Conservation (phyloP, 495 filamentous ascomycete species). For the Aspergillus bridgeri region DNA sequence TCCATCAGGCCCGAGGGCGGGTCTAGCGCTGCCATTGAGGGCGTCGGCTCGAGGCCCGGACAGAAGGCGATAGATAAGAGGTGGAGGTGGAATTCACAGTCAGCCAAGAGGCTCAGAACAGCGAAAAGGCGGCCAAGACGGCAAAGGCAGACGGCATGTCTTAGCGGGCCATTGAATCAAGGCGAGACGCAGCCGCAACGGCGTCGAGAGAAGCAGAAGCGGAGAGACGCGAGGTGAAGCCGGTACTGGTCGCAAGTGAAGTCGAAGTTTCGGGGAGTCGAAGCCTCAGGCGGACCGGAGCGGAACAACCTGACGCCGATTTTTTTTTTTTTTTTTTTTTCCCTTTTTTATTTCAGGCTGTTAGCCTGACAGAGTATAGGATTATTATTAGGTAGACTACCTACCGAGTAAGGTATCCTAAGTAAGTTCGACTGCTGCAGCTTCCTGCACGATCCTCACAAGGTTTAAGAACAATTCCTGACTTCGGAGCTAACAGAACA, state of each 20-base stretch:
- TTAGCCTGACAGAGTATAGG: no score
- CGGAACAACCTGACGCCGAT: conserved; percentile 21
- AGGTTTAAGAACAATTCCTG: no score
- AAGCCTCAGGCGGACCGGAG: conserved; percentile 15
- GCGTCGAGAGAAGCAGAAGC: conserved; percentile 5
- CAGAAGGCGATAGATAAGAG: conserved; percentile 6
- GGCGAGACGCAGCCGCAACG: conserved; percentile 7
- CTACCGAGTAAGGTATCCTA: no score
- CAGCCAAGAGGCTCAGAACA: not conserved
- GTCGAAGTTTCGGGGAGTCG: conserved; percentile 10
- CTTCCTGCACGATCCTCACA: no score
- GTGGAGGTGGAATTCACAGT: not conserved
- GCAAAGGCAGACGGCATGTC: conserved; percentile 19
- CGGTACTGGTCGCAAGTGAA: conserved; percentile 8
- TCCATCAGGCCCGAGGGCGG: conserved; percentile 46
- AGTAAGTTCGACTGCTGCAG: no score
- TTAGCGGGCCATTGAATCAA: conserved; percentile 15
- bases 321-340: no score
- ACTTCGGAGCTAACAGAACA: no score
- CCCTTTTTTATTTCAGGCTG: no score
- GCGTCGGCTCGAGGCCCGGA: conserved; percentile 4
- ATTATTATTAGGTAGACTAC: no score
- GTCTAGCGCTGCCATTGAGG: conserved; percentile 38
- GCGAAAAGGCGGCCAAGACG: conserved; percentile 5
- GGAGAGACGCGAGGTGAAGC: not conserved